Conservation (phyloP, 2,329 filamentous ascomycete genomes). For the Cryphonectria parasitica region DNA sequence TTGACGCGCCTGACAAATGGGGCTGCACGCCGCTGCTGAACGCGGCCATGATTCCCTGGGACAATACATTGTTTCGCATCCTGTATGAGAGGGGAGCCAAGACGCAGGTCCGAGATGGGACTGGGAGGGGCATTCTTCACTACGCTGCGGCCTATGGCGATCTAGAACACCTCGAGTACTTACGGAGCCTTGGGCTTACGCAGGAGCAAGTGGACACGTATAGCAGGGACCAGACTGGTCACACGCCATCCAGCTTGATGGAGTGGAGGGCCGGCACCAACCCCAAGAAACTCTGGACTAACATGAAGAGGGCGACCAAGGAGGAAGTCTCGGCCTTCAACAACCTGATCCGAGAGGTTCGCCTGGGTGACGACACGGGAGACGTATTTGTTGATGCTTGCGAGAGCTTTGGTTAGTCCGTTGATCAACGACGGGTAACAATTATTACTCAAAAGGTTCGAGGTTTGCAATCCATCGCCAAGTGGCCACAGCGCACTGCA, state of each 20-base stretch:
- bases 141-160: background rate
- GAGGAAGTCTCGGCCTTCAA: background rate
- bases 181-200: background rate
- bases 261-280: background rate
- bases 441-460: background rate
- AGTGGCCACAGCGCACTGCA: background rate
- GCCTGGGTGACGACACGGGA: background rate
- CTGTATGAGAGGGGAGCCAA: background rate
- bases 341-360: background rate
- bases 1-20: background rate
- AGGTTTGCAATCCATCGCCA: too few relatives aligned
- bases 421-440: background rate
- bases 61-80: background rate
- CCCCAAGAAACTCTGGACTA: background rate
- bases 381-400: background rate
- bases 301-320: background rate
- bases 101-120: background rate
- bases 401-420: background rate
- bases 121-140: background rate
- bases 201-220: background rate
- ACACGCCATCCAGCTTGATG: background rate
- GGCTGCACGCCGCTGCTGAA: constrained; percentile 1
- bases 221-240: background rate
- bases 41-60: background rate
- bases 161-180: background rate